Conservation (phyloP, 1,284 basidiomycete species). For the Mycena sp. region DNA sequence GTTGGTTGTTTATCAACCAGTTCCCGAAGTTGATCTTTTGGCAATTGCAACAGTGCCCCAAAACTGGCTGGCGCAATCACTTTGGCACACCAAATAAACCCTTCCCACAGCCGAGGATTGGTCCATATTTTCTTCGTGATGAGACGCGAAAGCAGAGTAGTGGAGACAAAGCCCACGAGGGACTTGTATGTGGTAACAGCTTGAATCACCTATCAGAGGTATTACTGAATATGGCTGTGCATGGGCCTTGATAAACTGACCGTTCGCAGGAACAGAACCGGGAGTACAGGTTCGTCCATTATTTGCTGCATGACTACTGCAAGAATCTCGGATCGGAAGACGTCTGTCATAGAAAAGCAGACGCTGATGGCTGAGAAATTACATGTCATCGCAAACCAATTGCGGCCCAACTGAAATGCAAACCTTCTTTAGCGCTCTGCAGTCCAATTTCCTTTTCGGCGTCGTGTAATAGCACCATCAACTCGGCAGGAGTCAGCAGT, state of each 20-base stretch:
- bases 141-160: constrained; percentile 91
- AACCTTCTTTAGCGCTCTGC: constrained; percentile 89
- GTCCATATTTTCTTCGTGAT: constrained; percentile 99
- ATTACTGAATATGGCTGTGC: neutral
- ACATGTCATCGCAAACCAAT: constrained; percentile 22
- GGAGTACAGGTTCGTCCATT: constrained; percentile 90
- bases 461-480: constrained; percentile 94
- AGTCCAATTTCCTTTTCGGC: constrained; percentile 92
- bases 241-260: constrained; percentile 55
- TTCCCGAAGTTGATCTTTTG: constrained; percentile 91
- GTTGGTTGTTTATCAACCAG: constrained; percentile 89
- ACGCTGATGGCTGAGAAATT: constrained; percentile 84
- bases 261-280: constrained; percentile 94
- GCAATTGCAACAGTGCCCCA: constrained; percentile 91
- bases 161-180: constrained; percentile 92
- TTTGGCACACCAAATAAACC: constrained; percentile 95
- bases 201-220: constrained; percentile 85
- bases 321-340: constrained; percentile 95
- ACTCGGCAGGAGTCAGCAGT: constrained; percentile 91
- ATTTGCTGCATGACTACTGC: constrained; percentile 98
- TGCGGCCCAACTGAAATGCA: constrained; percentile 28
- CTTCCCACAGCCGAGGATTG: constrained; percentile 95
- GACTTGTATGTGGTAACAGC: constrained; percentile 97
- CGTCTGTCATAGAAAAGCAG: constrained; percentile 98
- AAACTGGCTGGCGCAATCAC: constrained; percentile 92